Base-by-base conservation (phyloP, 1,284 basidiomycete species). In the Malassezia obtusa region DNA sequence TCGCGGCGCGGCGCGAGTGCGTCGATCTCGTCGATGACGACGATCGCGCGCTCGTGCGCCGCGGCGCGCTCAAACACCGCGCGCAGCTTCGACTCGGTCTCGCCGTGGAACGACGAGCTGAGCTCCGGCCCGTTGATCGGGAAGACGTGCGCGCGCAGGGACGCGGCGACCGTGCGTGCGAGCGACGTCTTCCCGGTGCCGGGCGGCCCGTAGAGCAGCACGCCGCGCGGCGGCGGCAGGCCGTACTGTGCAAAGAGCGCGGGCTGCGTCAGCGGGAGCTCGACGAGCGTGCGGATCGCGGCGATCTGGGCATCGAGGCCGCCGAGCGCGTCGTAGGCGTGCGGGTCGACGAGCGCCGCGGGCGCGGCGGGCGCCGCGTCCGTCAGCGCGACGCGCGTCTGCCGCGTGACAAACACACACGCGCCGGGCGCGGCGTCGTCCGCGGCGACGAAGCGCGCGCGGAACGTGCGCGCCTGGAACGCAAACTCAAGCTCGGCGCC, bases 1-100 rank as follows among this genome's bases (percentile, higher is more conserved):
- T 95, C 91, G 40, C 94, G 78, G 49, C 83, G 80, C 0, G 94
- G 94, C 53, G 88, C 92, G 19, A 98, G 76, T 0, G 91, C 91
- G 66, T 99, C 94, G 2, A 99, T 84, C 77, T 99, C 94, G 68
- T 98, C 94, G 38, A 99, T 79, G 26, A 99, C 85, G 46, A 98
- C 82, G 60, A 99, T 89, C 32, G 65, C 64, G 0, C 92, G 91
- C 58, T 83, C 85, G 62, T 84, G 82, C 32, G 79, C 77, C 46
- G 83, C 81, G 0, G 94, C 94, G 63, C 89, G 83, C 24, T 80
- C 80, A 73, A 98, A 99, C 0, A 98, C 84, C 21, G 85, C 84
- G 17, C 92, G 83, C 17, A 99, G 79, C 57, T 85, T 83, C 3
- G 87, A 83, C 73, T 98, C 92, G 1, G 91, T 95, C 77, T 98